A percentile compares a stretch with the other conserved stretches of the same genome.
Conservation (phyloP, 352 stramenopile genomes). For the Phytophthora kernoviae region DNA sequence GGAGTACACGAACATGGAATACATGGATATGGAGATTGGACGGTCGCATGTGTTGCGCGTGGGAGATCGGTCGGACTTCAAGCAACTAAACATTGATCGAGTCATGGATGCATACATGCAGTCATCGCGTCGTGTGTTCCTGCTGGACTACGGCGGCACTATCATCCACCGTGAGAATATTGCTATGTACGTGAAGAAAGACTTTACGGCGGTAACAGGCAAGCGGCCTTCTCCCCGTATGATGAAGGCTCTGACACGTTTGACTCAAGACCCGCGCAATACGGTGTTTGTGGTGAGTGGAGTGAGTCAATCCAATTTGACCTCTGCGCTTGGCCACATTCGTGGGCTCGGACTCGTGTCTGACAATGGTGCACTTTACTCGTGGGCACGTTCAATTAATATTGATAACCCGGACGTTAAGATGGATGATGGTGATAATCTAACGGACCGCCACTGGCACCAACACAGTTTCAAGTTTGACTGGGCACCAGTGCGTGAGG, state of each 20-base stretch:
- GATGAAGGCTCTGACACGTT: slow-evolving; percentile 85
- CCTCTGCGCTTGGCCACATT: slow-evolving; percentile 92
- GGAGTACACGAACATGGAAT: slow-evolving; percentile 86
- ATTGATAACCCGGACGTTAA: slow-evolving; percentile 42
- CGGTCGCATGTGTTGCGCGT: slow-evolving; percentile 74
- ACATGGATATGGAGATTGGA: slow-evolving; percentile 87
- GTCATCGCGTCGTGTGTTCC: slow-evolving; percentile 91
- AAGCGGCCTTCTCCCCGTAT: slow-evolving; percentile 91
- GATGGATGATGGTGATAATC: slow-evolving; percentile 25
- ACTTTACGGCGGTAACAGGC: slow-evolving; percentile 94
- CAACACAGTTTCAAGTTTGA: slow-evolving; percentile 86
- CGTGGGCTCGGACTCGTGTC: slow-evolving; percentile 93
- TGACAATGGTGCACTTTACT: slow-evolving; percentile 95
- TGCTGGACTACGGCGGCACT: slow-evolving; percentile 98
- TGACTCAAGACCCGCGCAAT: slow-evolving; percentile 93
- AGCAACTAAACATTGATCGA: slow-evolving; percentile 80
- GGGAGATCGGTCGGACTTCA: slow-evolving; percentile 77
- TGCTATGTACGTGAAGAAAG: slow-evolving; percentile 97
- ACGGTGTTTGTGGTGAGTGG: slow-evolving; percentile 98
- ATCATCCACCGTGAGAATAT: slow-evolving; percentile 92
- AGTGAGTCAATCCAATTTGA: slow-evolving; percentile 91
- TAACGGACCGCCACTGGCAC: slow-evolving; percentile 65
- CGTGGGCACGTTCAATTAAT: slow-evolving; percentile 75
- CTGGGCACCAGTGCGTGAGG: slow-evolving; percentile 92
- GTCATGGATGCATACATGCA: slow-evolving; percentile 88